Base-by-base conservation (phyloP, 2,329 filamentous ascomycete species). In the Talaromyces sp. region DNA sequence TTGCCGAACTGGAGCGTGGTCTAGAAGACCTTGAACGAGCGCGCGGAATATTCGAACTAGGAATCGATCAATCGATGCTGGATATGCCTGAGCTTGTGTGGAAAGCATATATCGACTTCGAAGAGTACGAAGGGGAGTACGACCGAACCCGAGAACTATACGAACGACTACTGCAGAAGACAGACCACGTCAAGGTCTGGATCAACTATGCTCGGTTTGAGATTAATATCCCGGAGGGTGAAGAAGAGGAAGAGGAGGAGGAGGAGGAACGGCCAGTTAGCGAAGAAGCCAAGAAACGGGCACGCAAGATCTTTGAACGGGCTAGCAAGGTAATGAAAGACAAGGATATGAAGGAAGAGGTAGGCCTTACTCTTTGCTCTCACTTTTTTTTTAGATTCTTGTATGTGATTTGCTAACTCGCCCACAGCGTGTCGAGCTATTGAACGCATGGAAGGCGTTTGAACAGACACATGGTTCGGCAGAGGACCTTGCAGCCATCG, bases 121-220 rank as follows among this genome's bases (percentile, higher is more conserved):
- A 99, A 77, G 93, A 98, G 72, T 92, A 96, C 69, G 92, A 96
- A 75, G 91, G 88, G 70, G 92, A 97, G 75, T 97, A 93, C 75
- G 91, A 92, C 58, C 83, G 88, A 55, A 92, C 92, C 4, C 84
- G 95, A 55, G 80, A 81, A 3, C 81, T 99, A 52, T 99, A 98
- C 78, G 93, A 98, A 79, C 86, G 93, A 8, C 83, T 99, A 13
- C 84, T 99, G 51, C 83, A 91, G 70, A 97, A 96, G 86, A 96
- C 95, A n/a, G 89, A 95, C 71, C 95, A 99, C 72, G 92, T 97
- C 81, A 99, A 98, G 82, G 95, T 99, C 63, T 99, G 95, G 95
- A 96, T 95, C 76, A 93, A 91, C 75, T 99, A 93, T 78, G 95
- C 95, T n/a, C 91, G 96, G 75, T 98, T 99, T 72, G 95, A 99